Base-by-base conservation (phyloP, 2,329 filamentous ascomycete genomes). In the Clonostachys rhizophaga region DNA sequence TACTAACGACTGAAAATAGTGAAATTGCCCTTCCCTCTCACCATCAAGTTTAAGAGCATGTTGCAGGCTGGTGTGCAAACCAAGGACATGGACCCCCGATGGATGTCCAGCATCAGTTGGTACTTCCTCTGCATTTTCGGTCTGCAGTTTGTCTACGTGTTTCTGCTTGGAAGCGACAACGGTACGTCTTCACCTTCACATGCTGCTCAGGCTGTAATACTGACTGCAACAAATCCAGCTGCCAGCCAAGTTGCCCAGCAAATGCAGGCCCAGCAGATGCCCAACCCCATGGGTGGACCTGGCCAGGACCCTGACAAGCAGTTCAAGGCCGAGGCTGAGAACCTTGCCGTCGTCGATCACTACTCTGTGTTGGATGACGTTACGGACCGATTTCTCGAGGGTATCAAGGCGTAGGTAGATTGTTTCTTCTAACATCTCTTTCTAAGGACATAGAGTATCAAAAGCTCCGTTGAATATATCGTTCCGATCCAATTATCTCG, bases 41-140 rank as follows among this genome's bases (percentile, higher is more conserved):
- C 94, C 34, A 91, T 96, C 67, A 95, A 96, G 67, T 99, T 99
- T 80, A 99, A 99, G 78, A 94, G 90, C 56, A 99, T 99, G 94
- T 78, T 99, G 46, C 94, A 99, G 72, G 92, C 92, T 40, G 94
- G 94, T 58, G 92, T 99, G 41, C 91, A 91, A 53, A 99, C 95
- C 24, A 87, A 86, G 60, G 94, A 99, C 65, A 85, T 99, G 72
- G 95, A 99, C 63, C 94, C 96, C 11, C 82, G 92, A 68, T 99
- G 94, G 94, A 96, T 99, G 70, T 96, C 91, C 1, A 96, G 91
- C 68, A 84, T 99, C 67, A 96, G 91, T 50, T 99, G 94, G 91
- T 99, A 99, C 74, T 97, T 99, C 64, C 73, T 99, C 55, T 97
- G 95, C 61, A 84, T 99, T 53, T 97, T 99, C 64, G 94, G 95